Evolutionary conservation across 2,329 filamentous ascomycete genomes (phyloP).

Genomic region (Clonostachys chloroleuca): DNA sequence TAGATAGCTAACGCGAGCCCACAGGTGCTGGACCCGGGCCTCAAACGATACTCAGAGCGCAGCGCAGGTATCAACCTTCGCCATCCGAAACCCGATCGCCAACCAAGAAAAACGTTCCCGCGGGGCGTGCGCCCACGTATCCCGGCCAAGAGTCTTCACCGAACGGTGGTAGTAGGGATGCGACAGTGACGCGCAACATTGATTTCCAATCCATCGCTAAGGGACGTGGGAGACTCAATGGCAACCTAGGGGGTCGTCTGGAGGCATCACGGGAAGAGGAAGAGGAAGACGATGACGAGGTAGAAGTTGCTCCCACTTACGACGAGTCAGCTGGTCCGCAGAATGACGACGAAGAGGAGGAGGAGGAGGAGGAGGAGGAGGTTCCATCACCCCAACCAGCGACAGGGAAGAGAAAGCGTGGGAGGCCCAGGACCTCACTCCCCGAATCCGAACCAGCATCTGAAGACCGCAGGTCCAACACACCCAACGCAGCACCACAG

Average conservation of each 20-base stretch:
- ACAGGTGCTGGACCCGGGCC: conserved; percentile 50
- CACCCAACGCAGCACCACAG: conserved; percentile 1
- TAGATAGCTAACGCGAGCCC: background rate
- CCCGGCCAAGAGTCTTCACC: conserved; percentile 41
- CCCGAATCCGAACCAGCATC: background rate
- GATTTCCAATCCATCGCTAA: conserved; percentile 37
- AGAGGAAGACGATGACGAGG: conserved; percentile 9
- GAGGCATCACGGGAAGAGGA: conserved; percentile 18
- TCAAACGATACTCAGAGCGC: conserved; percentile 45
- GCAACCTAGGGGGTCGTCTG: conserved; percentile 10
- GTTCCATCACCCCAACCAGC: background rate
- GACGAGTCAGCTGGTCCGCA: conserved; percentile 3
- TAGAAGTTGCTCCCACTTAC: background rate
- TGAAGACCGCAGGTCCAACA: background rate
- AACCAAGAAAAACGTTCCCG: conserved; percentile 53
- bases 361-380: conserved; percentile 2
- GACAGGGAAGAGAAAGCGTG: background rate
- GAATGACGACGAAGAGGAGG: conserved; percentile 11
- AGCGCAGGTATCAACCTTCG: conserved; percentile 41
- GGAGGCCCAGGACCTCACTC: conserved; percentile 1
- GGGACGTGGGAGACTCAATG: conserved; percentile 9
- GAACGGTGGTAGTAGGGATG: conserved; percentile 25
- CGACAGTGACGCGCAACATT: conserved; percentile 46
- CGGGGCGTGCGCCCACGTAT: conserved; percentile 54
- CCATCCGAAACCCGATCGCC: conserved; percentile 51